Evolutionary conservation across 768 basidiomycete genomes (phyloP).

Genomic region (Amanita muscaria): DNA sequence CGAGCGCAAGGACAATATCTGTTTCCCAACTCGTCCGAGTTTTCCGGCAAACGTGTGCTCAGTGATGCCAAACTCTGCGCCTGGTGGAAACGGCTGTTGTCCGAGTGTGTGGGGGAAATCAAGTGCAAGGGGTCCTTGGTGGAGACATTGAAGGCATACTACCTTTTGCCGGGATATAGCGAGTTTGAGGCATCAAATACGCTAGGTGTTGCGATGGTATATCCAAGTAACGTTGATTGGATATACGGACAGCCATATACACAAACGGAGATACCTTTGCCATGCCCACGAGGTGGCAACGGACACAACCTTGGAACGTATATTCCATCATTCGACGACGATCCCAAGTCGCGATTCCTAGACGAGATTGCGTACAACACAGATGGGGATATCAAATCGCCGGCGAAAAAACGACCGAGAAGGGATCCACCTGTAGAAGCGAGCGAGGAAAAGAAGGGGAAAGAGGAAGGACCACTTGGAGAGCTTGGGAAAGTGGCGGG

Average conservation of each 20-base stretch:
- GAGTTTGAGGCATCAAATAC: slow-evolving; percentile 59
- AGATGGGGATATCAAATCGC: slow-evolving; percentile 51
- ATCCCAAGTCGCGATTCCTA: slow-evolving; percentile 91
- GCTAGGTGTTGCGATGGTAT: slow-evolving; percentile 30
- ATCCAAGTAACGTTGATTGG: slow-evolving; percentile 35
- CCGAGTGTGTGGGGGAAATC: slow-evolving; percentile 41
- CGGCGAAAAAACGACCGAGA: slow-evolving; percentile 50
- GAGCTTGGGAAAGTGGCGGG: slow-evolving; percentile 50
- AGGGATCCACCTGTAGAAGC: slow-evolving; percentile 21
- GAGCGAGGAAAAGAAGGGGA: slow-evolving; percentile 16
- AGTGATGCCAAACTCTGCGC: slow-evolving; percentile 73
- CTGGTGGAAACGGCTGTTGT: slow-evolving; percentile 87
- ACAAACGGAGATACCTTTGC: slow-evolving; percentile 39
- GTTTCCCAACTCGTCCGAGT: slow-evolving; percentile 80
- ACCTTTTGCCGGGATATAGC: slow-evolving; percentile 62
- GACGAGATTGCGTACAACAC: slow-evolving; percentile 79
- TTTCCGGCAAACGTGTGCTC: slow-evolving; percentile 59
- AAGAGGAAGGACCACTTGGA: slow-evolving; percentile 35
- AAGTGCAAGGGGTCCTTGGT: slow-evolving; percentile 18
- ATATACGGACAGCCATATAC: slow-evolving; percentile 75
- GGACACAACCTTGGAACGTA: slow-evolving; percentile 52
- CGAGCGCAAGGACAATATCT: slow-evolving; percentile 87
- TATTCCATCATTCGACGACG: slow-evolving; percentile 92
- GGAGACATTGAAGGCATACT: slow-evolving; percentile 36
- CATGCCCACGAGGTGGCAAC: slow-evolving; percentile 29